Evolutionary conservation across 2,329 filamentous ascomycete genomes (phyloP), one percentile per base, ranked within the genome.

Genomic region (Verticillium tricorpus): DNA sequence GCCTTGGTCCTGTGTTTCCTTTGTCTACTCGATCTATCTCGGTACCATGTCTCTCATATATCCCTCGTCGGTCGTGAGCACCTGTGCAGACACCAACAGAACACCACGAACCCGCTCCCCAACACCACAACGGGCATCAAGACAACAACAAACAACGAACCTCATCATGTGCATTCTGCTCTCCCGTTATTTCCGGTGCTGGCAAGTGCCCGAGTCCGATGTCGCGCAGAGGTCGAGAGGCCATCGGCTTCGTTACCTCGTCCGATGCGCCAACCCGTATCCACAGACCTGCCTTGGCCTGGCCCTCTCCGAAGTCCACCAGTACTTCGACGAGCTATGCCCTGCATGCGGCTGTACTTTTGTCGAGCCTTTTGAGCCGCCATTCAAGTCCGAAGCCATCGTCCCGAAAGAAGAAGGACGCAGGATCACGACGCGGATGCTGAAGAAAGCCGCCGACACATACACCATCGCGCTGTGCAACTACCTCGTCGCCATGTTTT

Each of bases 251-350:
- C 40, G 45, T 12, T 62, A 62, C 31, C 31, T 65, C 19, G 19
- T 58, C 12, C 60, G 62, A 25, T 65, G 63, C 56, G 62, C 63
- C 19, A 65, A 60, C 45, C 62, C 62, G 12, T 34, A 34, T 31
- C 63, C 63, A n/a, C 28, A 25, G 25, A 34, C 40, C 4, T 65
- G 63, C 31, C 52, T 64, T 55, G 19, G 19, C 7, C 39, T 25
- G 6, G 62, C 60, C 5, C 60, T 65, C 2, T 6, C 17, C 40
- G 3, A 14, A 8, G 6, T 45, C 19, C 31, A 12, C 5, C 57
- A 60, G 14, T 15, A 12, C 3, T 65, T 62, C 37, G n/a, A 56
- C 8, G 22, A 25, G 0, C 31, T 60, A 17, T 65, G 63, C 5
- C 60, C 58, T 17, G 17, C 12, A 11, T 65, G 60, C n/a, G 56